Base-by-base conservation (phyloP, 495 filamentous ascomycete genomes). In the Aspergillus saccharolyticus region DNA sequence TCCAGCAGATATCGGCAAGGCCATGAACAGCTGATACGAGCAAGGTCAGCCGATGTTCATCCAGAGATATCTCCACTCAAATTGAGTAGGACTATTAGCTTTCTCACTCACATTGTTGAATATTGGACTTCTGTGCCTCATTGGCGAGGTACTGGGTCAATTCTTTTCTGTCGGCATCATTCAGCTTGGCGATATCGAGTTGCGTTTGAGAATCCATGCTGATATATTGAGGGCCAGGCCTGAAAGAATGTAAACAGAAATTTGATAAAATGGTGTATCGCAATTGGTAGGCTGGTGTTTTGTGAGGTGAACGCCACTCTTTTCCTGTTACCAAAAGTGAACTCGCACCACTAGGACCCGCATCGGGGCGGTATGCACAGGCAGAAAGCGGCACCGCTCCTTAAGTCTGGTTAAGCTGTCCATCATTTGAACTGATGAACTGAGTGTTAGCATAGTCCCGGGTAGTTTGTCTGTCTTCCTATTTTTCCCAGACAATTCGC, bases 1-100 rank as follows among this genome's bases (percentile, higher is more conserved):
- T 89, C 84, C 88, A 98, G 83, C 94, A 98, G 53, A 87, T 79
- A 63, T 93, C 88, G 39, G 94, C 93, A 39, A 98, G 77, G 62
- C 72, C 75, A 75, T 98, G 94, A 30, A 93, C 84, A 54, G 84
- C 90, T 90, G 51, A 16, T 25, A 55, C 58, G 8, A 25, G 52
- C 9, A 28, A 42, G 19, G 57, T 63, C 53, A 64, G 58, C 55
- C 42, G 45, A 54, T 22, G 7, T 57, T 25, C 4, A 22, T n/a
- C 0, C 7, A 50, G 14, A 50, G 16, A 24, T 1, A 21, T 8
- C n/a, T 18, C 10, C 20, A 18, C 22, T 50, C 24, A 18, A n/a
- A 8, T 16, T 8, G 16, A n/a, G 2, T 24, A 2, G 5, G 12
- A 22, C 18, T 45, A 20, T 4, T 45, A 14, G 14, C 9, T 12